Conservation (phyloP, 768 basidiomycete genomes). For the Pleurotus tuoliensis region DNA sequence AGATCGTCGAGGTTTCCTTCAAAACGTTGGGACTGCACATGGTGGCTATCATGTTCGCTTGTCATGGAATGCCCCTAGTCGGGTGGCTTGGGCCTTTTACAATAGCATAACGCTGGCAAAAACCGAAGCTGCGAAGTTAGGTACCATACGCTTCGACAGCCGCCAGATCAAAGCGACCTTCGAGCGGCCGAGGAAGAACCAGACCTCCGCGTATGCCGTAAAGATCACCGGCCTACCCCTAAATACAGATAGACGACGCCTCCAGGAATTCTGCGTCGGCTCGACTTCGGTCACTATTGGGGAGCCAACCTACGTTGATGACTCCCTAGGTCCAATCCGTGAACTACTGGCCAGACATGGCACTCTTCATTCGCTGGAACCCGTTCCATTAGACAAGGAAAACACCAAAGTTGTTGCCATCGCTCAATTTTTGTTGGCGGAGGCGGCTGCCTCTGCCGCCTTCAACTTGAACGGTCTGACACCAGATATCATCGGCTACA, state of each 20-base stretch:
- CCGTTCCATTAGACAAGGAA: constrained; percentile 25
- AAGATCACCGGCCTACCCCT: constrained; percentile 41
- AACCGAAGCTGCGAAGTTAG: constrained; percentile 31
- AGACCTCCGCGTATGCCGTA: constrained; percentile 36
- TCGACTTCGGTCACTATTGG: constrained; percentile 24
- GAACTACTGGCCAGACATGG: constrained; percentile 31
- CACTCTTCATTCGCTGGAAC: constrained; percentile 35
- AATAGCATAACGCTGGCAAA: constrained; percentile 38
- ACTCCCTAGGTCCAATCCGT: constrained; percentile 28
- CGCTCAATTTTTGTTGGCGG: constrained; percentile 32
- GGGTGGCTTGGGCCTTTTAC: constrained; percentile 46
- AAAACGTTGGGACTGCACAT: constrained; percentile 14
- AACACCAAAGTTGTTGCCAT: constrained; percentile 36
- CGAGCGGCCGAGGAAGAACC: constrained; percentile 25
- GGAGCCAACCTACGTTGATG: constrained; percentile 29
- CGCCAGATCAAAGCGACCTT: constrained; percentile 37
- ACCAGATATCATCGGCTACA: constrained; percentile 35
- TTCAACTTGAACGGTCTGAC: constrained; percentile 20
- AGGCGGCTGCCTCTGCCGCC: constrained; percentile 30
- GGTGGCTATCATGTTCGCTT: constrained; percentile 32
- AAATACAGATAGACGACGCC: constrained; percentile 23
- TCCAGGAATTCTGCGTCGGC: constrained; percentile 29
- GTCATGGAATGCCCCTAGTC: constrained; percentile 40
- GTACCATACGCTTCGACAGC: constrained; percentile 34
- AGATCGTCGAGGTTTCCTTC: constrained; percentile 11